These are phyloP conservation scores for Brassica carinata DNA, from an alignment of 345 rosid species.

Conservation along the genomic window DNA sequence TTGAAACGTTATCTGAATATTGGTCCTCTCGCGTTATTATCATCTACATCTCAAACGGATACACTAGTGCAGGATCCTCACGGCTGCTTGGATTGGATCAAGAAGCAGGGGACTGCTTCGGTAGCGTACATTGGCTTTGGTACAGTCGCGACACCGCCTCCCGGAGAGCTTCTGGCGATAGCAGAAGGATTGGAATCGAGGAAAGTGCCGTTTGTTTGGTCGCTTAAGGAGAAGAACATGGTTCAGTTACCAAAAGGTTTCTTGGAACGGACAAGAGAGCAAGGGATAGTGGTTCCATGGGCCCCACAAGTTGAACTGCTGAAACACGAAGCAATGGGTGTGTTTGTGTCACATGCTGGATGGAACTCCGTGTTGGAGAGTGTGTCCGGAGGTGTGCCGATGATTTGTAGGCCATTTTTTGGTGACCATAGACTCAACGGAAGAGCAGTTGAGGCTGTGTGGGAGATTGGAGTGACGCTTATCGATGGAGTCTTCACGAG, in stretches of 20 bases:
- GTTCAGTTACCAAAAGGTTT: conserved; percentile 44
- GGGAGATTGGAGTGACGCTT: conserved; percentile 53
- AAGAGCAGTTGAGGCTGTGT: conserved; percentile 51
- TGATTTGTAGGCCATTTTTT: conserved; percentile 61
- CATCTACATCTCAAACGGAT: conserved; percentile 9
- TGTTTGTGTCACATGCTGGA: conserved; percentile 55
- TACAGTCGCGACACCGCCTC: conserved; percentile 41
- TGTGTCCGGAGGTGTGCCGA: conserved; percentile 51
- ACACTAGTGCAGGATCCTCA: conserved; percentile 41
- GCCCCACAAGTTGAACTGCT: conserved; percentile 58
- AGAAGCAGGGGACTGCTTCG: conserved; percentile 38
- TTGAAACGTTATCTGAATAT: conserved; percentile 41
- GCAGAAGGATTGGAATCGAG: conserved; percentile 56
- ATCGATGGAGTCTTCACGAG: conserved; percentile 40
- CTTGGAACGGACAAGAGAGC: conserved; percentile 38
- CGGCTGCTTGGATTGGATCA: conserved; percentile 62
- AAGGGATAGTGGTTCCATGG: conserved; percentile 56
- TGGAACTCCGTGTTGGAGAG: conserved; percentile 59
- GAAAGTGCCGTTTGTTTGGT: conserved; percentile 56
- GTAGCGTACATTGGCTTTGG: conserved; percentile 68
- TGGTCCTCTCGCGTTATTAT: conserved; percentile 38
- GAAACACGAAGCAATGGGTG: conserved; percentile 46
- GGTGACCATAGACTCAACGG: conserved; percentile 53
- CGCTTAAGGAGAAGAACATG: conserved; percentile 35
- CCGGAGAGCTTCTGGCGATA: conserved; percentile 47